Base-by-base conservation (phyloP, 2,329 filamentous ascomycete genomes). In the Diaporthe vexans region DNA sequence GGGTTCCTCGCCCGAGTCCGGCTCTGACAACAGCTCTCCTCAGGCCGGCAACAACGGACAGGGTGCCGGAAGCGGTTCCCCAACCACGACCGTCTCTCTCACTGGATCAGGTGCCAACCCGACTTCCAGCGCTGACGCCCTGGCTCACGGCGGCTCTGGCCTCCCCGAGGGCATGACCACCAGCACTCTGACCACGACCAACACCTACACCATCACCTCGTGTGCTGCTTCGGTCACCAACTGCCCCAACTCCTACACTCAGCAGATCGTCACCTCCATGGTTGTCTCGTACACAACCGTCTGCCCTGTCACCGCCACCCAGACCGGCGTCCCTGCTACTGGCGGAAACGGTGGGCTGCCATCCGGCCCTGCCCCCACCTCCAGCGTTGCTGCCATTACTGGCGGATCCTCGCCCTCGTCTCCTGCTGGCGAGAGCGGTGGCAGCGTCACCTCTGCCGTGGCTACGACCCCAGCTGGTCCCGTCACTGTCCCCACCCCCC, bases 121-220 rank as follows among this genome's bases (percentile, higher is more conserved):
- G 19, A 61, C 48, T 24, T 59, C 71, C 19, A 65, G 65, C 65
- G 59, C 71, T 35, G 74, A 69, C 29, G 67, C 73, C 52, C 54
- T 68, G 54, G 59, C 59, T 24, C 61, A 73, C 35, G 48, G 68
- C 56, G 37, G 52, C 56, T 70, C 71, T 17, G n/a, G 13, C 33
- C 71, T 74, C 54, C 57, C 65, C 52, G 58, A 48, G 71, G 75
- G 72, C 61, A 73, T 75, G 71, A 76, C 74, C 56, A 80, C 78
- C 17, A 79, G 77, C 68, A 81, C 79, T 17, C 46, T 78, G 73
- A 65, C 71, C 29, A 61, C 74, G 56, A 81, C 80, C 21, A 76
- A 77, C 43, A 77, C 74, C n/a, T 81, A 79, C 77, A 81, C 80
- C 68, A 78, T 81, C 76, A 81, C 80, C 19, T 78, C 76, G 71